Evolutionary conservation across 2,329 filamentous ascomycete genomes (phyloP).

Genomic region (Colletotrichum lupini): DNA sequence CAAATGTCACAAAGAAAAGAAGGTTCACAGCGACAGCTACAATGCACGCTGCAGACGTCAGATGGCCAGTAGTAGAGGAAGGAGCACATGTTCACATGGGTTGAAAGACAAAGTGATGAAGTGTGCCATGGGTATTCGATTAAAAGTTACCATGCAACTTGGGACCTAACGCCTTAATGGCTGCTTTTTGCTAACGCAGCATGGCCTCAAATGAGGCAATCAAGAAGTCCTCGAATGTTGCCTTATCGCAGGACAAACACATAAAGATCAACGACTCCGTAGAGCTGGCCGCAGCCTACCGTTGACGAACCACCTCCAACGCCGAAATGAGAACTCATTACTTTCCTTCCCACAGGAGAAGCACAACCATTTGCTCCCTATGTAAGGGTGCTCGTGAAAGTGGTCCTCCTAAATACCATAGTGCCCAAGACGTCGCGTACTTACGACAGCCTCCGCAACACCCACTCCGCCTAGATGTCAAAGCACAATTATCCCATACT

Average conservation of each 20-base stretch:
- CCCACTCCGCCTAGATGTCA: not conserved
- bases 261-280: conserved; percentile 17
- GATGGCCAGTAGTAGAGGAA: not conserved
- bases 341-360: not conserved
- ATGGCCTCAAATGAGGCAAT: not conserved
- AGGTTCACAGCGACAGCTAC: no score
- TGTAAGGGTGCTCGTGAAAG: not conserved
- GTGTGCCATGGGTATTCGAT: conserved; percentile 22
- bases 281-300: conserved; percentile 6
- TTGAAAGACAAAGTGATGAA: not conserved
- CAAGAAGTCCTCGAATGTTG: conserved; percentile 2
- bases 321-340: conserved; percentile 22
- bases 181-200: not conserved
- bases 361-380: not conserved
- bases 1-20: no score
- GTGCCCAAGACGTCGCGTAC: not conserved
- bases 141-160: conserved; percentile 25
- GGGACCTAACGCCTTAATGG: conserved; percentile 10
- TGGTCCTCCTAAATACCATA: not conserved
- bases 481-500: not conserved
- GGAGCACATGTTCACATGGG: not conserved
- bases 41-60: no score
- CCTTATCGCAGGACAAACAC: not conserved
- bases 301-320: conserved; percentile 16
- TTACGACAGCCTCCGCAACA: not conserved